Evolutionary conservation across 345 rosid species (phyloP), one percentile per base, ranked within the genome.

Genomic region (Iberis pinnata): DNA sequence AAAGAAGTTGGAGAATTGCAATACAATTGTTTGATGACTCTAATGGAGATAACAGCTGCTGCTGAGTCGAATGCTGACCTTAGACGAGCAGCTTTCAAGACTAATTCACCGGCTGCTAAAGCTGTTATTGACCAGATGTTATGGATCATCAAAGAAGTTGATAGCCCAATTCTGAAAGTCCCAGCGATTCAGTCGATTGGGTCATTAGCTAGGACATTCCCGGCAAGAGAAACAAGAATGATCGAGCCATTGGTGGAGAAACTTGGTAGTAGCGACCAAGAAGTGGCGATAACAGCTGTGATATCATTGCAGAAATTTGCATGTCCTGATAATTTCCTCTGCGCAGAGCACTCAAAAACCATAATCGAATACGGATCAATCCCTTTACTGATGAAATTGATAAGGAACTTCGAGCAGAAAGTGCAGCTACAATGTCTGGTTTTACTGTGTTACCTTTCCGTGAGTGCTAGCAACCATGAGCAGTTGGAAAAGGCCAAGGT

Each of bases 21-120:
- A 36, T 78, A 56, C 41, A 86, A 89, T 68, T 86, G 94, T 48
- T 68, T 89, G 64, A 86, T 86, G 95, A 75, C 96, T 15, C 61
- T 90, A 12, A 75, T 67, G 82, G 96, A 86, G 79, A 90, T 90
- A 25, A 75, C 98, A 2, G 65, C 77, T 12, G 87, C 89, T 3
- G 98, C 96, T 5, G 96, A 87, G 51, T 75, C 64, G 2, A 74
- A 70, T 20, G 70, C 80, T 6, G 92, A 84, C 56, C 92, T 90
- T 56, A 75, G 82, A 64, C 87, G 85, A 29, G 80, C 89, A 0
- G 89, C 95, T 20, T 90, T 90, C 56, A 87, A 70, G 73, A 76
- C 92, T 0, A 90, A 83, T 70, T 84, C 95, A 0, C 86, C 92
- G 0, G 98, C 95, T 50, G 95, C 98, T 1, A 87, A 87, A 58